Percentiles rank a stretch among this genome's conserved stretches.
Conservation (phyloP, 2,329 filamentous ascomycete genomes). For the Venturia effusa region DNA sequence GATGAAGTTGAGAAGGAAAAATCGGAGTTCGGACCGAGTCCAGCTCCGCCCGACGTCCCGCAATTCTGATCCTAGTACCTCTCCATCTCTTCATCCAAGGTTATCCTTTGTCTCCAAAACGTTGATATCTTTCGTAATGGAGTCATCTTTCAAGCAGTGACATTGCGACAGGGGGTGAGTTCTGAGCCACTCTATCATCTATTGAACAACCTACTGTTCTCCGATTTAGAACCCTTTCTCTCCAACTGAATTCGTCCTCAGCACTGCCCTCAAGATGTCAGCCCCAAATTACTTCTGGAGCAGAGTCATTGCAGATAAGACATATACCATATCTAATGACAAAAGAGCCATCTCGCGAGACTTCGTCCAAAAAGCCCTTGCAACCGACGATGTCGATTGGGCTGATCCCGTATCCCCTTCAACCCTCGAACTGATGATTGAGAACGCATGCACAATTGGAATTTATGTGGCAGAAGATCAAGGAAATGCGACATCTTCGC, state of each 20-base stretch:
- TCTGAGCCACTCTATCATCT: no score
- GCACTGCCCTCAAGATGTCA: neutral
- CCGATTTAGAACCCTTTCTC: neutral
- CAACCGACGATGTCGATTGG: slow-evolving; percentile 22
- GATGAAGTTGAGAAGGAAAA: no score
- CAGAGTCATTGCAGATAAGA: neutral
- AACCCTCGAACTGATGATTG: slow-evolving; percentile 18
- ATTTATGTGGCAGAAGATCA: slow-evolving; percentile 15
- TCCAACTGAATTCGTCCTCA: neutral
- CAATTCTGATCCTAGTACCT: no score
- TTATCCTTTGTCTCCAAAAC: no score
- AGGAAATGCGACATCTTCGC: neutral
- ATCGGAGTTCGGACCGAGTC: no score
- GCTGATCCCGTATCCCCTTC: slow-evolving; percentile 15
- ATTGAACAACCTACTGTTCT: no score
- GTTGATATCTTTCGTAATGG: no score
- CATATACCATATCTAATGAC: slow-evolving; percentile 20
- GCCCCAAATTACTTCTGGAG: slow-evolving; percentile 1
- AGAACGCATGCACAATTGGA: slow-evolving; percentile 24
- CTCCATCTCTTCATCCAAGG: no score
- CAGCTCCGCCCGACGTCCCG: no score
- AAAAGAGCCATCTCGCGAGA: slow-evolving; percentile 17
- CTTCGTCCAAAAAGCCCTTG: slow-evolving; percentile 23
- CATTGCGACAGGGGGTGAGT: no score
- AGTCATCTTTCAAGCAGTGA: no score